A percentile compares a stretch with the other conserved stretches of the same genome.
Evolutionary conservation across 768 basidiomycete genomes (phyloP).

Genomic region (Termitomyces sp.): DNA sequence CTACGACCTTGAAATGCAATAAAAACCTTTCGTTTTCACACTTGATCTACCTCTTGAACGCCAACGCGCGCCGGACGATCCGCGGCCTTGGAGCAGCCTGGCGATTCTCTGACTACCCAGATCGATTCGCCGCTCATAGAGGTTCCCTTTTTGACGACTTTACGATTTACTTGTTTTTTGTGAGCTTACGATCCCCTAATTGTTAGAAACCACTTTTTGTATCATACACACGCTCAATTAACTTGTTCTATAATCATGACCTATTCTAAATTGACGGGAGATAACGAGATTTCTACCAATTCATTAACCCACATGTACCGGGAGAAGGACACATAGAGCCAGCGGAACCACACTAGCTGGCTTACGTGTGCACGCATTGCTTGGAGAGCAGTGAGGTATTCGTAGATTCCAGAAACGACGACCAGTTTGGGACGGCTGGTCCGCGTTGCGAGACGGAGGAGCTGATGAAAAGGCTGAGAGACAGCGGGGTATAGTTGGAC

Average conservation of each 20-base stretch:
- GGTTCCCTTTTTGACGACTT: neutral
- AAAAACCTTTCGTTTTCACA: no score
- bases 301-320: conserved; percentile 94
- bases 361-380: conserved; percentile 73
- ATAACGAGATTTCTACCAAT: conserved; percentile 50
- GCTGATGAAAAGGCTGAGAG: neutral
- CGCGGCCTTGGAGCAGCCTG: no score
- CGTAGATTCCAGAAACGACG: conserved; percentile 51
- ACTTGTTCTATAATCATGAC: neutral
- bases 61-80: no score
- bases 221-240: neutral
- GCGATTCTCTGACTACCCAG: no score
- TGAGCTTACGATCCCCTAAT: neutral
- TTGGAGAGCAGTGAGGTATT: conserved; percentile 49
- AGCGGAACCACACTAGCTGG: conserved; percentile 88
- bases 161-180: neutral
- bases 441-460: neutral
- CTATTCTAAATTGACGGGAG: neutral
- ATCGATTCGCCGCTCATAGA: no score
- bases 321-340: conserved; percentile 75
- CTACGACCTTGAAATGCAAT: no score
- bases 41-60: no score
- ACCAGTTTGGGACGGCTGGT: conserved; percentile 24
- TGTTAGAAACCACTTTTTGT: neutral
- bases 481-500: neutral